Percentiles rank a stretch among this genome's conserved stretches.
Conservation (phyloP, 2,329 filamentous ascomycete genomes). For the Aspergillus ibericus region DNA sequence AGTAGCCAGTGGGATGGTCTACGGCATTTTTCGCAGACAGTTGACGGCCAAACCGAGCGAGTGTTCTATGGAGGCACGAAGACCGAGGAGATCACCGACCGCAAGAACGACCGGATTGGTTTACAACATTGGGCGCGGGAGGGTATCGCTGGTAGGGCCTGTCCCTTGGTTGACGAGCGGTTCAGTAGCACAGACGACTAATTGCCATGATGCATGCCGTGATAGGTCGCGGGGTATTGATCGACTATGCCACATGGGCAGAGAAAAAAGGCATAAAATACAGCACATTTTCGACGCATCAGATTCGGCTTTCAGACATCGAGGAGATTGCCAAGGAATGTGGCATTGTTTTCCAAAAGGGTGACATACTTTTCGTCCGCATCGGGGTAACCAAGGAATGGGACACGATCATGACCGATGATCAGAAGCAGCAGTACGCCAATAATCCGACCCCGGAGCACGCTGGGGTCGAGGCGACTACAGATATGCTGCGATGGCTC, state of each 20-base stretch:
- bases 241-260: conserved; percentile 53
- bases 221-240: conserved; percentile 52
- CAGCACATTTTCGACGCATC: conserved; percentile 43
- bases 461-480: conserved; percentile 52
- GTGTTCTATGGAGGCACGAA: conserved; percentile 54
- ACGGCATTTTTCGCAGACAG: conserved; percentile 50
- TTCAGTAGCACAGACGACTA: background rate
- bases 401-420: conserved; percentile 40
- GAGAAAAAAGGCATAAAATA: conserved; percentile 42
- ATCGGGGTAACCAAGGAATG: conserved; percentile 44
- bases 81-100: conserved; percentile 47
- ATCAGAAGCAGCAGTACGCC: conserved; percentile 32
- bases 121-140: conserved; percentile 52
- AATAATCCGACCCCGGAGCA: conserved; percentile 43
- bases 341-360: conserved; percentile 48
- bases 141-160: conserved; percentile 45
- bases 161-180: too few species aligned
- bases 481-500: conserved; percentile 56
- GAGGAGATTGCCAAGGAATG: conserved; percentile 44
- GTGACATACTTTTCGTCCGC: conserved; percentile 56
- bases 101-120: conserved; percentile 47
- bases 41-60: conserved; percentile 37
- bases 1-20: conserved; percentile 56
- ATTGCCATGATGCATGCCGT: background rate
- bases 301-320: conserved; percentile 38